Evolutionary conservation across 2,329 filamentous ascomycete species (phyloP), one percentile per base, ranked within the genome.

Genomic region (Fusarium transvaalense): DNA sequence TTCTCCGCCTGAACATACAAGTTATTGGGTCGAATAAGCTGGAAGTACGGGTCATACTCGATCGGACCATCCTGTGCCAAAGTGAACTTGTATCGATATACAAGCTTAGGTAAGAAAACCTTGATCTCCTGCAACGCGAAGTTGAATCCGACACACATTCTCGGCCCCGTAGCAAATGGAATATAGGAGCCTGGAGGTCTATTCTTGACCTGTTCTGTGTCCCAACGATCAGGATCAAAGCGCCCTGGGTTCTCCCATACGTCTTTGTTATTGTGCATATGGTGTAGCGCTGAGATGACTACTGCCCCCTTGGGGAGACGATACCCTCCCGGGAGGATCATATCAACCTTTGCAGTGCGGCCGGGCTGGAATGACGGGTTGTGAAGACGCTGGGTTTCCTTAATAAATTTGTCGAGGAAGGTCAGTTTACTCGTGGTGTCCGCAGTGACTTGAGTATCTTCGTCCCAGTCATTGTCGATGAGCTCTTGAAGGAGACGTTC

Each of bases 141-240:
- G 74, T 89, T 90, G 80, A 89, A 89, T 0, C 88, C 88, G 45
- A 90, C 86, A 60, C 88, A 90, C 78, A 83, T 84, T 3, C 88
- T 79, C 0, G 80, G 83, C 0, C 88, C 89, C 0, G 82, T 78
- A 0, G 84, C 87, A 61, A 90, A 91, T 0, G 88, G 88, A 5
- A 86, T 78, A 64, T 89, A 90, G 0, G 83, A 78, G 0, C 81
- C 82, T 31, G 81, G 80, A 52, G 83, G 85, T 4, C 82, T 74
- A 62, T 81, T 82, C 78, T 86, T 86, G 52, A 87, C 85, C 21
- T 80, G 76, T 0, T 85, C 82, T 0, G 82, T 82, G 48, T 84
- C 83, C 88, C 88, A 90, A 7, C 88, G 79, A 68, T 89, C 87
- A 0, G 87, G 86, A 67, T 89, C 80, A 69, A 90, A 90, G 0